Evolutionary conservation across 2,329 filamentous ascomycete species (phyloP).

Genomic region (Penicillium concentricum): DNA sequence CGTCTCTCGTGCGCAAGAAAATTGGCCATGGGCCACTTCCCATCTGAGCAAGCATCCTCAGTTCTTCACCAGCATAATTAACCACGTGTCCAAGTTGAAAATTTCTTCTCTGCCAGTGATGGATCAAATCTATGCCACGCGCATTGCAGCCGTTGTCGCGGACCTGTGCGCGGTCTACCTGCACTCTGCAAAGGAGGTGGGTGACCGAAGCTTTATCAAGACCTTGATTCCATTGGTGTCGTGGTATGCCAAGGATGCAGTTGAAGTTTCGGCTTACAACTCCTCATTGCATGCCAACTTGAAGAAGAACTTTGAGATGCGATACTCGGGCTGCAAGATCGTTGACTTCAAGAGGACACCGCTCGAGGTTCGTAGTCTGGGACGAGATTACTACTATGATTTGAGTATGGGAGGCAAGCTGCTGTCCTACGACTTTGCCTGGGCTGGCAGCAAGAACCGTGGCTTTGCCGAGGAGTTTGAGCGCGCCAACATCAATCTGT

Average conservation of each 20-base stretch:
- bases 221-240: slow-evolving; percentile 71
- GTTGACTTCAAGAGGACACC: slow-evolving; percentile 76
- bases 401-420: slow-evolving; percentile 71
- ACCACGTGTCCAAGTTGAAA: slow-evolving; percentile 64
- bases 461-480: slow-evolving; percentile 82
- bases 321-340: slow-evolving; percentile 72
- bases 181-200: slow-evolving; percentile 77
- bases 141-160: slow-evolving; percentile 76
- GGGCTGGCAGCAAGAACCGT: slow-evolving; percentile 64
- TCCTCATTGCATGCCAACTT: slow-evolving; percentile 82
- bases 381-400: slow-evolving; percentile 81
- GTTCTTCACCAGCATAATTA: slow-evolving; percentile 70
- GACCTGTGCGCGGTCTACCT: slow-evolving; percentile 90
- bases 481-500: slow-evolving; percentile 85
- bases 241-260: slow-evolving; percentile 77
- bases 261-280: slow-evolving; percentile 80
- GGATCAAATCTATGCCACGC: slow-evolving; percentile 58
- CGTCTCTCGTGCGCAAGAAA: slow-evolving; percentile 82
- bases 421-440: slow-evolving; percentile 73
- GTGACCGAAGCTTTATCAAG: slow-evolving; percentile 66
- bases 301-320: slow-evolving; percentile 75
- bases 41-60: slow-evolving; percentile 70
- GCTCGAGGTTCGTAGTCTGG: slow-evolving; percentile 65
- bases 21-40: slow-evolving; percentile 92
- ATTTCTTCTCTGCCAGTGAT: slow-evolving; percentile 50